Conservation (phyloP, 495 filamentous ascomycete genomes). For the Chaetomium tenue region DNA sequence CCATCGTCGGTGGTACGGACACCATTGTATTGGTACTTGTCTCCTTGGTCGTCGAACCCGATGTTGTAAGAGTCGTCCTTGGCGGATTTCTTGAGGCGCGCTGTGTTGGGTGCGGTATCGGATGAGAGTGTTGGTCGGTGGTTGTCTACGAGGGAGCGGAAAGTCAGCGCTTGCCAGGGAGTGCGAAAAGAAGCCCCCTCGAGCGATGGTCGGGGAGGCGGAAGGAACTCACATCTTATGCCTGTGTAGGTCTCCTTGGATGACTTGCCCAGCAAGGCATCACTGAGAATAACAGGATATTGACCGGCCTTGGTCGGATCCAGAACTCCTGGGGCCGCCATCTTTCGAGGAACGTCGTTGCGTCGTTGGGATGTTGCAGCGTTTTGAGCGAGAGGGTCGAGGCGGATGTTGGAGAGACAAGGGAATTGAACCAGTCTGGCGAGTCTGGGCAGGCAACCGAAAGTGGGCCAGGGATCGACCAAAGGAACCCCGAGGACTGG, state of each 20-base stretch:
- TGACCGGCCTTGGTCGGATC: slow-evolving; percentile 53
- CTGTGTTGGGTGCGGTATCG: slow-evolving; percentile 42
- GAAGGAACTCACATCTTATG: slow-evolving; percentile 47
- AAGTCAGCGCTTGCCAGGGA: not conserved
- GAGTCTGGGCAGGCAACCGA: slow-evolving; percentile 5
- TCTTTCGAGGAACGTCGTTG: slow-evolving; percentile 8
- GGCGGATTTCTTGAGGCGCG: slow-evolving; percentile 48
- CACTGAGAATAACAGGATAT: slow-evolving; percentile 57
- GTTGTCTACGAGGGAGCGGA: slow-evolving; percentile 43
- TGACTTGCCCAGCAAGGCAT: slow-evolving; percentile 52
- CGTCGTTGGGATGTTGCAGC: not conserved
- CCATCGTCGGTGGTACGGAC: slow-evolving; percentile 47
- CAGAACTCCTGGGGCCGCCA: slow-evolving; percentile 35
- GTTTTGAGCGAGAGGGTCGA: not conserved
- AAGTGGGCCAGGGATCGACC: not conserved
- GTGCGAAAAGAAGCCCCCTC: not conserved
- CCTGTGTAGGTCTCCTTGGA: slow-evolving; percentile 54
- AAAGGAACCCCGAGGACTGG: not conserved
- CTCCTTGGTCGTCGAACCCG: slow-evolving; percentile 47
- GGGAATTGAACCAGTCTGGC: not conserved
- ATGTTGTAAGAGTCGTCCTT: slow-evolving; percentile 47
- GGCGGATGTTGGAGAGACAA: slow-evolving; percentile 3
- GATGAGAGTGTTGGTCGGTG: slow-evolving; percentile 52
- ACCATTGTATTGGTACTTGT: slow-evolving; percentile 52
- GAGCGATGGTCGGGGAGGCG: not conserved